Evolutionary conservation across 495 filamentous ascomycete species (phyloP).

Genomic region (Daldinia bambusicola): DNA sequence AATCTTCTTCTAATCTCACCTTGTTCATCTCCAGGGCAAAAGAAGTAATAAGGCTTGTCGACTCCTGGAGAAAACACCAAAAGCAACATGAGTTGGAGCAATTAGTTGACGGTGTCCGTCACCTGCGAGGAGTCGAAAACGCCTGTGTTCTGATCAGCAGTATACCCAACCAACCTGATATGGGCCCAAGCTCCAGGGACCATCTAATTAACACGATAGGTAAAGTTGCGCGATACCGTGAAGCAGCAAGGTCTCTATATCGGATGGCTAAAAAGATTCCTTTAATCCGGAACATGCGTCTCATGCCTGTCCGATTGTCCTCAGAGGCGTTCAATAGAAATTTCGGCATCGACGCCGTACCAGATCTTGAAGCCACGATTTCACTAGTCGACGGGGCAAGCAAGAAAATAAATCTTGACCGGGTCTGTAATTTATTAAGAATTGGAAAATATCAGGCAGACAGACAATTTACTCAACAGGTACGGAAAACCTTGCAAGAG

Average conservation of each 20-base stretch:
- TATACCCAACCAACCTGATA: slow-evolving; percentile 10
- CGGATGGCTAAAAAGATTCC: slow-evolving; percentile 44
- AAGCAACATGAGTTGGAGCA: slow-evolving; percentile 9
- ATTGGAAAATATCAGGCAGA: slow-evolving; percentile 9
- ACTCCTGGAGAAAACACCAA: slow-evolving; percentile 25
- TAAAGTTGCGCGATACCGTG: slow-evolving; percentile 53
- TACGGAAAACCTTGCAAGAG: slow-evolving; percentile 39
- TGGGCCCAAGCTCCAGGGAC: slow-evolving; percentile 21
- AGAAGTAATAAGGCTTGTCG: slow-evolving; percentile 18
- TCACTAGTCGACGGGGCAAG: slow-evolving; percentile 26
- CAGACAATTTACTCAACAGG: slow-evolving; percentile 30
- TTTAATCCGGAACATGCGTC: slow-evolving; percentile 40
- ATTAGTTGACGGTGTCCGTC: slow-evolving; percentile 30
- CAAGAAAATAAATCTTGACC: slow-evolving; percentile 7
- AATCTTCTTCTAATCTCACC: not conserved
- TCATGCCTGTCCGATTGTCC: slow-evolving; percentile 44
- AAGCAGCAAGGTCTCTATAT: slow-evolving; percentile 47
- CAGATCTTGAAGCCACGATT: slow-evolving; percentile 31
- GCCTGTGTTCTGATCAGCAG: slow-evolving; percentile 9
- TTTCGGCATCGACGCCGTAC: slow-evolving; percentile 1
- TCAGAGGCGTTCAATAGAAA: slow-evolving; percentile 38
- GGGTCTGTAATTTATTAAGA: slow-evolving; percentile 20
- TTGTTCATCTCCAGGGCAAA: slow-evolving; percentile 20
- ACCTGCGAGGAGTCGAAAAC: slow-evolving; percentile 18
- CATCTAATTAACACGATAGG: slow-evolving; percentile 45